Percentiles rank a stretch among this genome's conserved stretches.
These are phyloP conservation scores for Sugiyamaella valdiviana DNA, from an alignment of 805 yeast species.

Conservation along the genomic window DNA sequence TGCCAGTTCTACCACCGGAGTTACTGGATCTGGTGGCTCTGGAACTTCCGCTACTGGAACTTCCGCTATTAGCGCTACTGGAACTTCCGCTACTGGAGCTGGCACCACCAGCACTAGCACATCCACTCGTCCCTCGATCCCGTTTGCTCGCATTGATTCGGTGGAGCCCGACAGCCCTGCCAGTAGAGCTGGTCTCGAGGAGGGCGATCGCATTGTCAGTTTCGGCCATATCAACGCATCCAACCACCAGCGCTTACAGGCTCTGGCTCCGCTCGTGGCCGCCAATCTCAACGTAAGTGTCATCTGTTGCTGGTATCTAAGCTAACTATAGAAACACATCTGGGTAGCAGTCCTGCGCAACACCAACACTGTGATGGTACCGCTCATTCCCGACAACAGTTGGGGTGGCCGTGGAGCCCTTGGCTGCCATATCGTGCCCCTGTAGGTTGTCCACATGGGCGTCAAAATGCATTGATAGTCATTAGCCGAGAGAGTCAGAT, in stretches of 20 bases:
- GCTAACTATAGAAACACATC: slow-evolving; percentile 18
- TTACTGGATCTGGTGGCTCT: background rate
- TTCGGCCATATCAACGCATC: slow-evolving; percentile 52
- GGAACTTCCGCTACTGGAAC: background rate
- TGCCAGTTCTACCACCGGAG: background rate
- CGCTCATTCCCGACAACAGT: slow-evolving; percentile 41
- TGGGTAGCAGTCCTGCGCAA: slow-evolving; percentile 24
- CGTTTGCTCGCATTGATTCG: slow-evolving; percentile 38
- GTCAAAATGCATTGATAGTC: background rate
- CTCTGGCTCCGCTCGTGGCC: slow-evolving; percentile 41
- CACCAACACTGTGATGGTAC: slow-evolving; percentile 2
- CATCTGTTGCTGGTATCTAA: background rate
- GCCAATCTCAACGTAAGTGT: slow-evolving; percentile 30
- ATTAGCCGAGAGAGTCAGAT: too few species aligned
- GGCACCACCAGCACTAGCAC: background rate
- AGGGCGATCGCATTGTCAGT: slow-evolving; percentile 48
- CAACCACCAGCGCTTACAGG: slow-evolving; percentile 45
- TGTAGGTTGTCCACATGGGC: slow-evolving; percentile 6
- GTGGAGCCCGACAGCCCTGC: slow-evolving; percentile 57
- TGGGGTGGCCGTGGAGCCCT: slow-evolving; percentile 68
- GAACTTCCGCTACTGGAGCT: slow-evolving; percentile 1
- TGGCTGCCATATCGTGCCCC: slow-evolving; percentile 53
- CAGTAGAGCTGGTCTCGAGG: slow-evolving; percentile 43
- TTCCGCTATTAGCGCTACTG: slow-evolving; percentile 1
- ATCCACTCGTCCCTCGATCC: background rate